A percentile compares a stretch with the other conserved stretches of the same genome.
Conservation (phyloP, 805 yeast genomes). For the Starmerella riodocensis region DNA sequence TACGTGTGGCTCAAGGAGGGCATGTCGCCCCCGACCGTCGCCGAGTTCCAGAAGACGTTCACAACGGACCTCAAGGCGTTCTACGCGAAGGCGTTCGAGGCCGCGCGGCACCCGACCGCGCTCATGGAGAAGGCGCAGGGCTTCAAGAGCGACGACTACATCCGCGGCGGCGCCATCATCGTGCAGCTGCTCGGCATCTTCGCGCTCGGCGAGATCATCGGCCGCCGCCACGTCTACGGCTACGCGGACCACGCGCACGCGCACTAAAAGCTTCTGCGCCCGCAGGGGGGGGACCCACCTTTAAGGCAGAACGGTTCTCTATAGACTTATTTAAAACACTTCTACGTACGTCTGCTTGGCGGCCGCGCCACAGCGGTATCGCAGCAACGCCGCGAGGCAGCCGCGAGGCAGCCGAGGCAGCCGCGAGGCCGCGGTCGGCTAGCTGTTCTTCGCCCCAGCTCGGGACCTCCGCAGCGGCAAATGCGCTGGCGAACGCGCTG, state of each 20-base stretch:
- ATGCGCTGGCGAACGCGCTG: too few relatives aligned
- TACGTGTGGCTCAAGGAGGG: slow-evolving; percentile 84
- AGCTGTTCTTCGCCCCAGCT: too few relatives aligned
- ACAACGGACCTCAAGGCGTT: slow-evolving; percentile 31
- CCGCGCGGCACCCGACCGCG: slow-evolving; percentile 42
- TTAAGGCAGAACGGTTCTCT: too few relatives aligned
- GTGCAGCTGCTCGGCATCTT: slow-evolving; percentile 82
- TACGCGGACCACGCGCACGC: slow-evolving; percentile 32
- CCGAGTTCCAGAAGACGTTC: slow-evolving; percentile 68
- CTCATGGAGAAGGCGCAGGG: slow-evolving; percentile 36
- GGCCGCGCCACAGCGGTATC: too few relatives aligned
- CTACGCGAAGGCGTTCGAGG: slow-evolving; percentile 18
- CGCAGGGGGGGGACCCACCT: too few relatives aligned
- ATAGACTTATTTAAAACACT: too few relatives aligned
- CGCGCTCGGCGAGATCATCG: slow-evolving; percentile 89
- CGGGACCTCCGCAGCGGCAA: too few relatives aligned
- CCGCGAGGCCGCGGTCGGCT: too few relatives aligned
- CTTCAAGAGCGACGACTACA: slow-evolving; percentile 42
- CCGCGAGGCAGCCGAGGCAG: too few relatives aligned
- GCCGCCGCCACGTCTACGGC: slow-evolving; percentile 88
- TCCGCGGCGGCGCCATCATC: slow-evolving; percentile 60
- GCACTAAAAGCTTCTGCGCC: slow-evolving; percentile 5
- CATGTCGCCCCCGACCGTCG: slow-evolving; percentile 73
- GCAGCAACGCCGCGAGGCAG: too few relatives aligned
- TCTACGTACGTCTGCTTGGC: too few relatives aligned